Evolutionary conservation across 2,329 filamentous ascomycete genomes (phyloP).

Genomic region (Canariomyces notabilis): DNA sequence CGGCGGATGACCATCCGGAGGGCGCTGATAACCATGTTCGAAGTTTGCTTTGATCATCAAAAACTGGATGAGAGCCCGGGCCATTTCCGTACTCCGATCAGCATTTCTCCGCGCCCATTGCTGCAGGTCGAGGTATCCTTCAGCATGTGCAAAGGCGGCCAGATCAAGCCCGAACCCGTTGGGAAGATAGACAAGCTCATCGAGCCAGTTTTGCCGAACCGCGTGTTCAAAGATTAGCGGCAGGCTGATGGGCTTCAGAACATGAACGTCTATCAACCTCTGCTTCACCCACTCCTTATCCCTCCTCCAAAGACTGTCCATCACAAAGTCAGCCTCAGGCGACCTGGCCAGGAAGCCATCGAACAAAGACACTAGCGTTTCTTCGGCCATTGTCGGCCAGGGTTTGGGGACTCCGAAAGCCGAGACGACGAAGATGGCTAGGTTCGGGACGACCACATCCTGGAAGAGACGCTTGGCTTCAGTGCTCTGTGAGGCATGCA

Average conservation of each 20-base stretch:
- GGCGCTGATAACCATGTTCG: constrained; percentile 69
- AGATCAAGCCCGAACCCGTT: constrained; percentile 86
- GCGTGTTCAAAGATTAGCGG: constrained; percentile 73
- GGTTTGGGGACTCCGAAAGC: constrained; percentile 72
- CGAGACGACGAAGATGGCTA: constrained; percentile 74
- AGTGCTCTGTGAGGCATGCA: constrained; percentile 55
- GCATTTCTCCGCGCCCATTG: constrained; percentile 73
- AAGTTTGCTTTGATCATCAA: constrained; percentile 78
- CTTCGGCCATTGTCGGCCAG: constrained; percentile 68
- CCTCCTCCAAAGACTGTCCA: constrained; percentile 87
- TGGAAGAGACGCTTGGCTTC: constrained; percentile 63
- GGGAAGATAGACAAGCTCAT: constrained; percentile 69
- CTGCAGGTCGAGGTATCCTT: constrained; percentile 72
- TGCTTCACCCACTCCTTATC: constrained; percentile 82
- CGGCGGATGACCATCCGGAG: constrained; percentile 54
- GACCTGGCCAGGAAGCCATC: constrained; percentile 79
- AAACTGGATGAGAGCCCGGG: constrained; percentile 70
- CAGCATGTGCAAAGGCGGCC: constrained; percentile 76
- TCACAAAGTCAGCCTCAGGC: constrained; percentile 76
- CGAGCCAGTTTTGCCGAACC: constrained; percentile 75
- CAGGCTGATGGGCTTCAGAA: constrained; percentile 61
- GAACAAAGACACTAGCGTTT: constrained; percentile 72
- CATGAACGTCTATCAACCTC: constrained; percentile 72
- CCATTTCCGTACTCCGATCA: constrained; percentile 62
- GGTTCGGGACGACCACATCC: constrained; percentile 64